Evolutionary conservation across 768 basidiomycete species (phyloP).

Genomic region (Tulasnella calospora): DNA sequence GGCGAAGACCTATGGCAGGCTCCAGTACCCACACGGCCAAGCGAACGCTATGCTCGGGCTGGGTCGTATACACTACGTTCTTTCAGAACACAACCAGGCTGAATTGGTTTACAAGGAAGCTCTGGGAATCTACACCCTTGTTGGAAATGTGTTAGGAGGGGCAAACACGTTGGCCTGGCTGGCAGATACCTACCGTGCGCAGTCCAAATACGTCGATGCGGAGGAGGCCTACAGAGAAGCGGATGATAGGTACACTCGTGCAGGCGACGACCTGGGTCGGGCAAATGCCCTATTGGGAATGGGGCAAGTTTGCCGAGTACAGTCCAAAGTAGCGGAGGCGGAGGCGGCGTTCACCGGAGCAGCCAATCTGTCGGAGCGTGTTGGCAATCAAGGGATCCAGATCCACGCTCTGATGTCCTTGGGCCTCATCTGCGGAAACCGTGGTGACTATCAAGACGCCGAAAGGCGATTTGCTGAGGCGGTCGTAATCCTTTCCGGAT

Average conservation of each 20-base stretch:
- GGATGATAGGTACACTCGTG: background rate
- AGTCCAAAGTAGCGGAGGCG: background rate
- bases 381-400: background rate
- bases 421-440: background rate
- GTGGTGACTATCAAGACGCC: background rate
- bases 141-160: background rate
- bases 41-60: background rate
- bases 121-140: background rate
- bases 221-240: background rate
- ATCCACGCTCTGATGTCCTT: background rate
- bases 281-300: background rate
- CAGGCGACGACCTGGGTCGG: background rate
- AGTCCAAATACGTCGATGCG: background rate
- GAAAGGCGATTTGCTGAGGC: background rate
- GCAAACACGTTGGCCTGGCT: background rate
- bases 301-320: background rate
- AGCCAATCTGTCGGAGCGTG: background rate
- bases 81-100: background rate
- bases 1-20: background rate
- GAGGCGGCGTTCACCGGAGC: background rate
- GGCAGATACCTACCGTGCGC: background rate
- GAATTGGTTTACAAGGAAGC: background rate
- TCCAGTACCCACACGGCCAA: background rate
- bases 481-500: background rate
- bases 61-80: background rate